Conservation (phyloP, 768 basidiomycete genomes). For the Harrya chromipes region DNA sequence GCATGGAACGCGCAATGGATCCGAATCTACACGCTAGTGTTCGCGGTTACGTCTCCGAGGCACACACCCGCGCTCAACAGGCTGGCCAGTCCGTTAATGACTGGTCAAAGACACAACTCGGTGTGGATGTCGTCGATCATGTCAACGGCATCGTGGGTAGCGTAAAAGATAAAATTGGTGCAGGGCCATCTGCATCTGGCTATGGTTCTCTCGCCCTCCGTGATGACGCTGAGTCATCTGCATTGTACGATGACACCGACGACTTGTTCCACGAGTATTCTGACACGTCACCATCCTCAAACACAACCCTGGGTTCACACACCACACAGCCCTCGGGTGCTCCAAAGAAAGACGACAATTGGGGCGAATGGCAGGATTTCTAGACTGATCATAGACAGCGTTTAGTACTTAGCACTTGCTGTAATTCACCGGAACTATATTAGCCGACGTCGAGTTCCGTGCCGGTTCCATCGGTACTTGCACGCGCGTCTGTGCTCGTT, state of each 20-base stretch:
- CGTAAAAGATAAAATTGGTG: conserved; percentile 55
- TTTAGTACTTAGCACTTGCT: not conserved
- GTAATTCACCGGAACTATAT: conserved; percentile 6
- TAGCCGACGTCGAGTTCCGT: conserved; percentile 24
- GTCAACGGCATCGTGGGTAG: conserved; percentile 67
- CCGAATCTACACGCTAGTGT: conserved; percentile 76
- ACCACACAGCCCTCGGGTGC: conserved; percentile 7
- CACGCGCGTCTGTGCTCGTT: no score
- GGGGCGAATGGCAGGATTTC: conserved; percentile 84
- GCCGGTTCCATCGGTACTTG: not conserved
- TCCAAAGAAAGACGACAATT: conserved; percentile 47
- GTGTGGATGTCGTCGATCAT: conserved; percentile 81
- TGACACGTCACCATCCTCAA: conserved; percentile 16
- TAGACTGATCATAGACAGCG: conserved; percentile 32
- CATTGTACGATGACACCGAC: conserved; percentile 60
- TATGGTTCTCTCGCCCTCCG: conserved; percentile 47
- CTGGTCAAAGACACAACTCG: conserved; percentile 74
- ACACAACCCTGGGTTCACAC: conserved; percentile 9
- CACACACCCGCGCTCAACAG: conserved; percentile 58
- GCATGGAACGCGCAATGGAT: conserved; percentile 76
- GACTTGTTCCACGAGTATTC: conserved; percentile 52
- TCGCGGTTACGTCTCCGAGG: conserved; percentile 67
- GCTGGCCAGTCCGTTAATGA: conserved; percentile 67
- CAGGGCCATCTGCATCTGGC: conserved; percentile 53
- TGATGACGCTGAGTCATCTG: conserved; percentile 55